Evolutionary conservation across 768 basidiomycete genomes (phyloP), one percentile per base, ranked within the genome.

Genomic region (Phaffia australis): DNA sequence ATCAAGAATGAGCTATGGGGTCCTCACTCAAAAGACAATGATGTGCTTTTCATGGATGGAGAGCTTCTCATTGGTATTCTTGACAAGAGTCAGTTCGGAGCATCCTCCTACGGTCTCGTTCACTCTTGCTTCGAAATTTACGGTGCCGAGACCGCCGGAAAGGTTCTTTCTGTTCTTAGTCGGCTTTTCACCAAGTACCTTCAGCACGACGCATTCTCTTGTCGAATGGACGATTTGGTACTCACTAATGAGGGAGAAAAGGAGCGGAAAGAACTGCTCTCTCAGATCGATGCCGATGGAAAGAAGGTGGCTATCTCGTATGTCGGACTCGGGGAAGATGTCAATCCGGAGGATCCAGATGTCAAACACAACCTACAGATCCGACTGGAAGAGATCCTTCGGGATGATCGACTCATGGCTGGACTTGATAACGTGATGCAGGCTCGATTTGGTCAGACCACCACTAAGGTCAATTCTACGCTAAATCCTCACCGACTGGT

Each of bases 121-220:
- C 95, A 99, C 76, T 97, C 95, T 0, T 87, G 93, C 21, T 89
- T 93, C 76, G 95, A 99, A 72, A 79, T 99, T 9, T 99, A 97
- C 74, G 93, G 95, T 16, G 81, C 93, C 14, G 86, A 87, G 60
- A 78, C 84, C 25, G 94, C 95, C 5, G 94, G 93, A 60, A 85
- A 85, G 73, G 84, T 99, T 18, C 85, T 99, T 23, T 90, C 93
- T 60, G 85, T 97, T 68, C 84, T 98, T 68, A 89, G 89, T 74
- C 86, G 95, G 63, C 79, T 98, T 42, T 91, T 99, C 78, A 97
- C 95, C 54, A 98, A 95, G 74, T 98, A 89, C 78, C 81, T 99
- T 63, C 94, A 98, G 72, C 89, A 91, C 72, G 87, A 92, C 51
- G 95, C 91, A 0, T 99, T 99, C 78, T 92, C 93, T 2, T 99